Evolutionary conservation across 169 alveolate genomes (phyloP).

Genomic region (Plasmodium reichenowi): DNA sequence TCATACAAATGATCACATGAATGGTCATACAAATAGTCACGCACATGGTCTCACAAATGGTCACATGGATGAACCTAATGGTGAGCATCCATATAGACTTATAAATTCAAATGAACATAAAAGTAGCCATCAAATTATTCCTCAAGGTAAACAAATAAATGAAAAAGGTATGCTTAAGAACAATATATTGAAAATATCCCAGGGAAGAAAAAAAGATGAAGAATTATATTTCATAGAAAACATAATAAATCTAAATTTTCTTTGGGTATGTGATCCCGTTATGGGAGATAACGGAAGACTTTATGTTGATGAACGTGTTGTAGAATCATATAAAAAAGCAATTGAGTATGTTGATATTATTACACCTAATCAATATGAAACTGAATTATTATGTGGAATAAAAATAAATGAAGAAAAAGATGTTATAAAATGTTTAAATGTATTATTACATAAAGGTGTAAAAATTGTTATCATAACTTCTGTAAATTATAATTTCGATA

Average conservation of each 20-base stretch:
- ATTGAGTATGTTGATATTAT: constrained; percentile 35
- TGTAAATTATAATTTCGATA: constrained; percentile 30
- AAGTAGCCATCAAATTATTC: no score
- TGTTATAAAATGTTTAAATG: constrained; percentile 11
- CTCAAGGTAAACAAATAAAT: not conserved
- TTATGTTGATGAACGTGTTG: constrained; percentile 47
- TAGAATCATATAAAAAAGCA: constrained; percentile 24
- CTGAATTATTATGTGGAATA: constrained; percentile 51
- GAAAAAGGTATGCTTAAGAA: not conserved
- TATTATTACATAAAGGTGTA: constrained; percentile 38
- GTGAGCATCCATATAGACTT: no score
- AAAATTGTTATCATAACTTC: constrained; percentile 57
- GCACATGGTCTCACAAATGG: no score
- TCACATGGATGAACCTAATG: no score
- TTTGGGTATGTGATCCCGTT: constrained; percentile 75
- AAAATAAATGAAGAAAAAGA: constrained; percentile 51
- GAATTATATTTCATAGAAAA: constrained; percentile 18
- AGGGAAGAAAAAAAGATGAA: not conserved
- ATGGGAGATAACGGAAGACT: constrained; percentile 60
- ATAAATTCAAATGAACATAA: no score
- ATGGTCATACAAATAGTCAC: not conserved
- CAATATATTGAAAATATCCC: not conserved
- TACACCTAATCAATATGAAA: constrained; percentile 66
- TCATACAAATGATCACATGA: no score
- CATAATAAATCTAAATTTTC: constrained; percentile 14